A percentile compares a stretch with the other conserved stretches of the same genome.
Conservation (phyloP, 2,329 filamentous ascomycete species). For the Helotiales sp. region DNA sequence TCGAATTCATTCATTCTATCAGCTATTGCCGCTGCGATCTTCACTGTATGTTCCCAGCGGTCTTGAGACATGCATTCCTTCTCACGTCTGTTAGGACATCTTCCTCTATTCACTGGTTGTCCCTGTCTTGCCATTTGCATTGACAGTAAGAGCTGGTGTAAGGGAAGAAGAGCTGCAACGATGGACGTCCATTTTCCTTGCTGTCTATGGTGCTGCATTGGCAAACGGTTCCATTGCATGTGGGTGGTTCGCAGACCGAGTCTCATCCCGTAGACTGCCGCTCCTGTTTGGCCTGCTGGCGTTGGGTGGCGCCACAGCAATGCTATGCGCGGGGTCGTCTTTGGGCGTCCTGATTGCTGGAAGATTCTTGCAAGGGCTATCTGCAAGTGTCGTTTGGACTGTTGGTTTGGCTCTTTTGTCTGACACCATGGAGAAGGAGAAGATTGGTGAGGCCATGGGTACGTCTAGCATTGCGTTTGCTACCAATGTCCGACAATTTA, state of each 20-base stretch:
- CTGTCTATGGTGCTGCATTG: constrained; percentile 68
- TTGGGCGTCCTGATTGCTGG: constrained; percentile 62
- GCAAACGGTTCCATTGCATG: constrained; percentile 49
- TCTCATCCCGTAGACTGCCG: constrained; percentile 59
- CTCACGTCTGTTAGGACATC: constrained; percentile 45
- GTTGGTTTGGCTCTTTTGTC: constrained; percentile 70
- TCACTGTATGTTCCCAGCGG: constrained; percentile 22
- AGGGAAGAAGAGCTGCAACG: constrained; percentile 54
- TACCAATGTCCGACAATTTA: neutral
- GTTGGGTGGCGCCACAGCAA: constrained; percentile 54
- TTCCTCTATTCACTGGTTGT: constrained; percentile 65
- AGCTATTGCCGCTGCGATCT: constrained; percentile 28
- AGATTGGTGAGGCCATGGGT: constrained; percentile 30
- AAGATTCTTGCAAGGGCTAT: constrained; percentile 65
- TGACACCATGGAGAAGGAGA: constrained; percentile 58
- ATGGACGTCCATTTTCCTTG: constrained; percentile 73
- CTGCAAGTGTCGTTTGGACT: constrained; percentile 72
- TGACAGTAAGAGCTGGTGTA: constrained; percentile 55
- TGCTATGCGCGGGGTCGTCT: constrained; percentile 64
- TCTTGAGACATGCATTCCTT: neutral
- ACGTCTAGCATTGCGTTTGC: no score
- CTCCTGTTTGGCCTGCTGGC: constrained; percentile 58
- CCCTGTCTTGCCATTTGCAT: constrained; percentile 69
- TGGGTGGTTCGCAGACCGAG: constrained; percentile 62
- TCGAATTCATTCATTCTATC: constrained; percentile 29